A percentile compares a stretch with the other conserved stretches of the same genome.
phyloP scores from a whole-genome alignment of 108 stramenopile species.

The Licmophora abbreviata region DNA sequence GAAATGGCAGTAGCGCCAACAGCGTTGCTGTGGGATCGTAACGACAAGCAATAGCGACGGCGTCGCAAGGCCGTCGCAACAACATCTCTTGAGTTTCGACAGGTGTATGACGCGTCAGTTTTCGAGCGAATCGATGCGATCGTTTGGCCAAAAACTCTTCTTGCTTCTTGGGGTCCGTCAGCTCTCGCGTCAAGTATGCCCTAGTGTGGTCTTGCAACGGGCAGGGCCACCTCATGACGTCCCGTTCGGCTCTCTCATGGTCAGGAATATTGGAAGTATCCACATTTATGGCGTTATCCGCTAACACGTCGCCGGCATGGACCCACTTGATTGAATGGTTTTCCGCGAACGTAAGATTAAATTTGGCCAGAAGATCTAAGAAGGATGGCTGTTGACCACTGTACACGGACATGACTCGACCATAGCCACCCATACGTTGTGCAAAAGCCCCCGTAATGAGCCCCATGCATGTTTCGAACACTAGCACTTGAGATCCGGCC shows the following conservation, averaged over 20 bases:
- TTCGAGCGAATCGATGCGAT: conserved; percentile 63
- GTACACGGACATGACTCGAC: conserved; percentile 58
- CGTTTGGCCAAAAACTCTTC: conserved; percentile 65
- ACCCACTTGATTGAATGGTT: conserved; percentile 63
- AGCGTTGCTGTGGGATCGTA: conserved; percentile 66
- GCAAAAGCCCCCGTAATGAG: conserved; percentile 63
- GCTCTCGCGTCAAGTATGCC: conserved; percentile 36
- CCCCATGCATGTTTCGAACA: conserved; percentile 62
- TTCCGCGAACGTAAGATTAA: conserved; percentile 64
- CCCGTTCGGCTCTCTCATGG: conserved; percentile 4
- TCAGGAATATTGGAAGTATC: conserved; percentile 4
- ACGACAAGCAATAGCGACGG: conserved; percentile 60
- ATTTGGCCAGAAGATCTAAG: conserved; percentile 49
- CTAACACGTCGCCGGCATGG: conserved; percentile 59
- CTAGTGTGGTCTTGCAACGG: conserved; percentile 46
- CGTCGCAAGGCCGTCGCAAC: conserved; percentile 45
- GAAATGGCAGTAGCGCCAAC: conserved; percentile 55
- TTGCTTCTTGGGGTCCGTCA: conserved; percentile 30
- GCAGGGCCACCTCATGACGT: conserved; percentile 10
- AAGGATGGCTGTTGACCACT: conserved; percentile 64
- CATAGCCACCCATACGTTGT: conserved; percentile 82
- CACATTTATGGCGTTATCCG: conserved; percentile 9
- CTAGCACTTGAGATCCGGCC: conserved; percentile 73
- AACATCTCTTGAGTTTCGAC: conserved; percentile 45
- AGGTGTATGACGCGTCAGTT: conserved; percentile 56